Base-by-base conservation (phyloP, 805 yeast species). In the Yarrowia alimentaria region DNA sequence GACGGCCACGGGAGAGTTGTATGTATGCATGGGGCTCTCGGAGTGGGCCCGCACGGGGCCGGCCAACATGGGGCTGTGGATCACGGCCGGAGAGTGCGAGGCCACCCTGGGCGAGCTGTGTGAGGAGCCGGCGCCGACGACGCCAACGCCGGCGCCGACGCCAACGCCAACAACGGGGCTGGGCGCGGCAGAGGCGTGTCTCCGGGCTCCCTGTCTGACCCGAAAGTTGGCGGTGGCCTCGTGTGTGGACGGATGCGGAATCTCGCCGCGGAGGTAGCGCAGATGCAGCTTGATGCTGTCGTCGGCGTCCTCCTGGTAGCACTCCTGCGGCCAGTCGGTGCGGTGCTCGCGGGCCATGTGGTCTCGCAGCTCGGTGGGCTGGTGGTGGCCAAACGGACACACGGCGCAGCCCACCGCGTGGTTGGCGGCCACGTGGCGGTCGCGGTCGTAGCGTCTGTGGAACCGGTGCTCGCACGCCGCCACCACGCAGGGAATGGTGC, bases 361-460 rank as follows among this genome's bases (percentile, higher is more conserved):
- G 47, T 40, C 47, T 10, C 47, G n/a, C 12, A 40, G 30, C 9
- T 19, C 33, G 5, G 24, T 6, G 19, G 28, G 19, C n/a, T 26
- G n/a, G 14, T 40, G 47, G 5, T 32, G 19, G 6, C 19, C 25
- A 10, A 26, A 40, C 11, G 32, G 47, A 19, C 47, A 40, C 3
- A 28, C 33, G 13, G 25, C 33, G 22, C 50, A 43, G 37, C 12
- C 11, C 22, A 17, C 21, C 17, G 53, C 30, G 31, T 59, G 62
- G 24, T 32, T 21, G 28, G 57, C 42, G 3, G 42, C 37, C 18
- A 67, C 24, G 45, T 71, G 75, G 6, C 75, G 61, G 20, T 56
- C 55, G 37, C 68, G 48, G 53, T 71, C 75, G 54, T 71, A 71
- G 47, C 62, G 53, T 19, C 75, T 54, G 14, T 53, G 55, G 55